A percentile compares a stretch with the other conserved stretches of the same genome.
phyloP scores from a whole-genome alignment of 495 filamentous ascomycete genomes.

The Melanomma pulvis-pyrius region DNA sequence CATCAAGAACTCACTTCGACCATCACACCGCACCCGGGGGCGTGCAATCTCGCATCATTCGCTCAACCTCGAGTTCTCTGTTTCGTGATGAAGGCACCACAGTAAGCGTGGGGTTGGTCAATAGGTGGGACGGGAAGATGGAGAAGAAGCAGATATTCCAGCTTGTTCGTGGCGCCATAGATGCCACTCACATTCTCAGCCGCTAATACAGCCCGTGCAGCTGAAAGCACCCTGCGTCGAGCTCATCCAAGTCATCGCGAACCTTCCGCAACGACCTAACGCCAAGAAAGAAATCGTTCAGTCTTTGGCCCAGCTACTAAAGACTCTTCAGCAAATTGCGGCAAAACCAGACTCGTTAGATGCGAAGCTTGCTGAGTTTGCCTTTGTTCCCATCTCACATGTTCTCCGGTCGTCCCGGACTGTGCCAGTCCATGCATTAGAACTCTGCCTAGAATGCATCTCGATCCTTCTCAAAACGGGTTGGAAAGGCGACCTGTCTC shows the following conservation, averaged over 20 bases:
- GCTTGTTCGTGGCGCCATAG: not conserved
- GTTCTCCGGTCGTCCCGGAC: constrained; percentile 76
- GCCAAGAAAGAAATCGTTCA: constrained; percentile 58
- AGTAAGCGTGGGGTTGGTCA: not conserved
- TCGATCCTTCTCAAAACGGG: constrained; percentile 71
- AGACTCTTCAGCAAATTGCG: constrained; percentile 56
- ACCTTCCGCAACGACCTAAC: constrained; percentile 57
- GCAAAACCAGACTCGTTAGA: constrained; percentile 62
- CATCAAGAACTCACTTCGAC: not conserved
- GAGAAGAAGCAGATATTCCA: constrained; percentile 21
- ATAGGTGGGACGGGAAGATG: constrained; percentile 11
- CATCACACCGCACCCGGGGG: not conserved
- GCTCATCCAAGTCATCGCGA: constrained; percentile 70
- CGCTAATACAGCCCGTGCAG: constrained; percentile 43
- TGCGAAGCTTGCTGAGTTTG: constrained; percentile 85
- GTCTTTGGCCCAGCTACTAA: constrained; percentile 58
- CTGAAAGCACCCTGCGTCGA: constrained; percentile 78
- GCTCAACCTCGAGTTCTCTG: not conserved
- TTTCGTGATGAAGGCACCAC: not conserved
- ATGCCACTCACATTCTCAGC: not conserved
- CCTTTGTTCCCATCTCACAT: constrained; percentile 89
- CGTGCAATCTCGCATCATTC: too few relatives aligned
- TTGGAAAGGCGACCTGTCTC: constrained; percentile 69
- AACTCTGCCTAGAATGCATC: constrained; percentile 74
- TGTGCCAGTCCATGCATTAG: constrained; percentile 71